Percentiles rank a stretch among this genome's conserved stretches.
These are phyloP conservation scores for Monosporozyma aerobia DNA, from an alignment of 805 yeast species.

Conservation along the genomic window DNA sequence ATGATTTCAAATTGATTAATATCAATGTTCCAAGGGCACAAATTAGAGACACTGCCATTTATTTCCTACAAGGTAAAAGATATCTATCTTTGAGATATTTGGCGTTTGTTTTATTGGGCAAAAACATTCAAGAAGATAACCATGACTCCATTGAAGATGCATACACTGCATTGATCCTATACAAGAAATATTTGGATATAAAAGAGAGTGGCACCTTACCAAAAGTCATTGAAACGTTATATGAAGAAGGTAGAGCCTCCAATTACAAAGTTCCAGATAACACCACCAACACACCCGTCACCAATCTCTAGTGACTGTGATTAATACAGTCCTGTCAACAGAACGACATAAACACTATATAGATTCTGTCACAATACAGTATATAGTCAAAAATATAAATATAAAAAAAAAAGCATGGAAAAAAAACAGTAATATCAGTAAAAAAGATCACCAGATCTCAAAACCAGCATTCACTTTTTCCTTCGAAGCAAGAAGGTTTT, in stretches of 20 bases:
- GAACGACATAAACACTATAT: too few relatives aligned
- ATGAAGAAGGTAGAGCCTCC: conserved; percentile 48
- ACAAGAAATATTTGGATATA: conserved; percentile 61
- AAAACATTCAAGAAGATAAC: conserved; percentile 80
- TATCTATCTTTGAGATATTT: conserved; percentile 76
- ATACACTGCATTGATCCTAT: conserved; percentile 67
- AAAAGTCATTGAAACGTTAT: conserved; percentile 52
- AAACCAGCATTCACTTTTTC: too few relatives aligned
- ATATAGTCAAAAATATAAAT: too few relatives aligned
- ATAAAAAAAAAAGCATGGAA: too few relatives aligned
- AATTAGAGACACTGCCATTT: conserved; percentile 83
- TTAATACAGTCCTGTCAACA: neutral
- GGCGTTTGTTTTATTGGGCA: conserved; percentile 67
- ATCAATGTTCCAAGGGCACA: conserved; percentile 78
- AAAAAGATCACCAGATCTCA: too few relatives aligned
- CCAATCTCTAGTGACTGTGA: too few relatives aligned
- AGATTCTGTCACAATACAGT: too few relatives aligned
- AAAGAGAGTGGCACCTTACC: conserved; percentile 51
- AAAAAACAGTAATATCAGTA: too few relatives aligned
- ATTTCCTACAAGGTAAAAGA: conserved; percentile 67
- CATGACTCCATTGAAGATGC: conserved; percentile 99
- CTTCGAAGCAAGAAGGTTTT: too few relatives aligned
- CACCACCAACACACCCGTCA: neutral
- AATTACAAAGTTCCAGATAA: conserved; percentile 26
- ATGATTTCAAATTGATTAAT: conserved; percentile 90